Percentiles rank a stretch among this genome's conserved stretches.
phyloP scores from a whole-genome alignment of 768 basidiomycete genomes.

The Hypholoma fasciculare region DNA sequence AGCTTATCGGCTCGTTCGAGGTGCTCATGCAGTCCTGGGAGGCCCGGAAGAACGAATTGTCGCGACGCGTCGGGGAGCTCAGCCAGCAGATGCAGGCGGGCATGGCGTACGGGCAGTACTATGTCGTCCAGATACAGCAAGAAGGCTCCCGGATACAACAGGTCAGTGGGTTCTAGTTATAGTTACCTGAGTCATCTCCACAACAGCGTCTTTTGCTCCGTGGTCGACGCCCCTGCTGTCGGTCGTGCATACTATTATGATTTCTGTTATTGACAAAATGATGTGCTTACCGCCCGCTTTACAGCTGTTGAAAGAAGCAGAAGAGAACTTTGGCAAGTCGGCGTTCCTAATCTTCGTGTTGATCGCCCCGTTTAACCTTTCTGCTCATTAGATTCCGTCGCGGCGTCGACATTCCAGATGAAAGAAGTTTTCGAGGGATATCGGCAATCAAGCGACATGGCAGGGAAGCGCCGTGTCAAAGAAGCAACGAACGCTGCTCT shows the following conservation, averaged over 20 bases:
- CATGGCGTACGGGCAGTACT: constrained; percentile 40
- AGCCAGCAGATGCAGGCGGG: constrained; percentile 45
- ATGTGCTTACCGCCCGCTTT: neutral
- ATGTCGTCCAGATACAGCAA: constrained; percentile 47
- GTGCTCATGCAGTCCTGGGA: constrained; percentile 69
- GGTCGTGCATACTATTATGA: too few relatives aligned
- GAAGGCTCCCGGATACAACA: constrained; percentile 60
- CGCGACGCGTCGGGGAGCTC: constrained; percentile 42
- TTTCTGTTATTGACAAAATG: neutral
- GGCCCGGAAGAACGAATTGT: constrained; percentile 54
- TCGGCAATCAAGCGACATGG: constrained; percentile 68
- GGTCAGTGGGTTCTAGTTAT: constrained; percentile 46
- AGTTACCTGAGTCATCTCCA: neutral
- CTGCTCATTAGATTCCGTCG: constrained; percentile 51
- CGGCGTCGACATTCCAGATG: constrained; percentile 75
- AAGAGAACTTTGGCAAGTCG: constrained; percentile 47
- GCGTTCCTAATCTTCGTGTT: neutral
- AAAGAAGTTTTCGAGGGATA: constrained; percentile 73
- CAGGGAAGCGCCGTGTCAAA: constrained; percentile 74
- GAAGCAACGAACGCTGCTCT: constrained; percentile 80
- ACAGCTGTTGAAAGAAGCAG: constrained; percentile 59
- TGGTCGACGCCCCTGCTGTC: too few relatives aligned
- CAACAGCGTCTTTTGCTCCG: too few relatives aligned
- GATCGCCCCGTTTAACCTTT: neutral
- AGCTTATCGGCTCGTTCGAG: constrained; percentile 62